Evolutionary conservation across 306 rosid species (phyloP), one percentile per base, ranked within the genome.

Genomic region (Lathyrus tuberosus): DNA sequence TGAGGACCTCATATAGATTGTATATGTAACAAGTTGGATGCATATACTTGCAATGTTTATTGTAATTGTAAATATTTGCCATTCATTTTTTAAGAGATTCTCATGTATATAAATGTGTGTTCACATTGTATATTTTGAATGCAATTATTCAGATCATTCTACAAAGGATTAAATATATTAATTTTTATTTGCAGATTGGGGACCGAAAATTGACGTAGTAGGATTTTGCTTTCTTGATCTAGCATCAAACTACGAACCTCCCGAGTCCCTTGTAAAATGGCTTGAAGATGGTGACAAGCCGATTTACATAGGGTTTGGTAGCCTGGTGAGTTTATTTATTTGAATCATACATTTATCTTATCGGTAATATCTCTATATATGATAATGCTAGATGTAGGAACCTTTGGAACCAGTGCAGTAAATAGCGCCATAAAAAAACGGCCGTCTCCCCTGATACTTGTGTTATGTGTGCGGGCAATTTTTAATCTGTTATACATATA

Each of bases 171-270:
- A 54, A 43, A 61, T 71, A 40, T 66, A 38, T 74, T 44, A 13
- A 57, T 67, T 75, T 77, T 74, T 3, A 61, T 81, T 80, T 84
- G 79, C 89, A 95, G 99, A 95, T 86, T 95, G 99, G 99, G 99
- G 99, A 60, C 91, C 91, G 7, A 86, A 89, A 85, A 81, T 91
- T 65, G 99, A 95, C 76, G 96, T 91, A 59, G 99, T 95, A 30
- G 99, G 99, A 62, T 95, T 95, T 85, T 91, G 99, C 88, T 95
- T 95, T 87, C 99, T 95, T 73, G 99, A 95, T 86, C 97, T 95
- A 76, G 99, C 97, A 40, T 91, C 96, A 70, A 95, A 89, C 81
- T 95, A 80, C 75, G 88, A 89, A 82, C 97, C 99, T 73, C 97
- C 97, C 0, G 93, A 87, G 69, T 12, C 79, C 18, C 96, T 95